Conservation (phyloP, 768 basidiomycete species). For the Boletus reticuloceps region DNA sequence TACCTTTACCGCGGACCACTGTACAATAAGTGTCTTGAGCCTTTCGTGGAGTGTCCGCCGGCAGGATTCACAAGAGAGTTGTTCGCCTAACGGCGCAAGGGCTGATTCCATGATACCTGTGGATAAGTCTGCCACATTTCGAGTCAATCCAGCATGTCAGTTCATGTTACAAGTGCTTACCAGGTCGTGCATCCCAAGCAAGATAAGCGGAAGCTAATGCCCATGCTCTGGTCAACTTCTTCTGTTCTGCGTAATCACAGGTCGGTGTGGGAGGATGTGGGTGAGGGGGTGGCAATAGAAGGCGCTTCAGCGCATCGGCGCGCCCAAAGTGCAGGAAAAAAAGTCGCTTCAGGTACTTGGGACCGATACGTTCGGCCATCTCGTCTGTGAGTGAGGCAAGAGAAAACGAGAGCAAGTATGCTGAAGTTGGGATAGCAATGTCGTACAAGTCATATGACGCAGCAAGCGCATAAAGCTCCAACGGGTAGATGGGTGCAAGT, state of each 20-base stretch:
- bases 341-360: conserved; percentile 74
- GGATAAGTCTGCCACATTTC: conserved; percentile 56
- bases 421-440: conserved; percentile 72
- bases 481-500: conserved; percentile 63
- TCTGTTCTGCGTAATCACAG: conserved; percentile 76
- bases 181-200: conserved; percentile 80
- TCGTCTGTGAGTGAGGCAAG: conserved; percentile 70
- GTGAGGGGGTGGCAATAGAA: conserved; percentile 70
- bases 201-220: conserved; percentile 80
- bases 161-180: conserved; percentile 37
- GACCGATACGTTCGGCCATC: conserved; percentile 65
- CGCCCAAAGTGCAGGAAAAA: conserved; percentile 86
- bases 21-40: conserved; percentile 62
- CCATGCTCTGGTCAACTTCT: conserved; percentile 78
- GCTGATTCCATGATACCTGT: conserved; percentile 70
- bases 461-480: conserved; percentile 72
- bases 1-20: conserved; percentile 82
- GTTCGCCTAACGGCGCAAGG: conserved; percentile 64
- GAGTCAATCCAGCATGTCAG: not conserved
- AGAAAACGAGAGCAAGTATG: conserved; percentile 70
- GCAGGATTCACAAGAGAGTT: conserved; percentile 69
- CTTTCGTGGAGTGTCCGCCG: conserved; percentile 59
- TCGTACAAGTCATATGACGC: conserved; percentile 65
- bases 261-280: conserved; percentile 66
- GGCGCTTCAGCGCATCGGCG: conserved; percentile 75